These are phyloP conservation scores for Chalciporus pseudorubinellus DNA, from an alignment of 768 basidiomycete genomes.

Conservation along the genomic window DNA sequence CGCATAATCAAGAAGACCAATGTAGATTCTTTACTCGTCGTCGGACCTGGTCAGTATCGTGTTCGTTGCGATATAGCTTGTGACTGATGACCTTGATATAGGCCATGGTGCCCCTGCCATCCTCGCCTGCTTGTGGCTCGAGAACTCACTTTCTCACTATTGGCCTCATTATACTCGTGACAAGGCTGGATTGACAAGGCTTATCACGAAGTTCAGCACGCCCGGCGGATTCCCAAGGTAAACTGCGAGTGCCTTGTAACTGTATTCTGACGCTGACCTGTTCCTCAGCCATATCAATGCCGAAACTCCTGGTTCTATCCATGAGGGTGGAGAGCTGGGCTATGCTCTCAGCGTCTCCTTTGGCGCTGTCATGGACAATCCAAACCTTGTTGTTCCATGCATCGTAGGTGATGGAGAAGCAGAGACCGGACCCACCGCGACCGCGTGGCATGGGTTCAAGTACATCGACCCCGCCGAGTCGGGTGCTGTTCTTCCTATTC, in stretches of 20 bases:
- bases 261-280: background rate
- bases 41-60: conserved; percentile 60
- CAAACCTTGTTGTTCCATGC: conserved; percentile 76
- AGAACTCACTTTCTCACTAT: conserved; percentile 65
- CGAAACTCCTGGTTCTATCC: conserved; percentile 85
- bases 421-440: conserved; percentile 76
- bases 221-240: conserved; percentile 84
- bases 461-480: conserved; percentile 88
- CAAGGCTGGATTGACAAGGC: conserved; percentile 55
- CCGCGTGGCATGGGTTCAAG: conserved; percentile 85
- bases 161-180: conserved; percentile 58
- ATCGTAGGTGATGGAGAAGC: conserved; percentile 90
- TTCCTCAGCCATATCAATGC: conserved; percentile 67
- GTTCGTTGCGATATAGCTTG: background rate
- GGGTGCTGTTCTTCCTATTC: conserved; percentile 91
- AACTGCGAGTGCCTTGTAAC: conserved; percentile 10
- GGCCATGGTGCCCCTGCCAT: conserved; percentile 88
- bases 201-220: conserved; percentile 72
- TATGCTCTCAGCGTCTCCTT: conserved; percentile 86
- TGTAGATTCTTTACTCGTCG: conserved; percentile 69
- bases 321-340: conserved; percentile 90
- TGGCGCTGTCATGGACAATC: conserved; percentile 90
- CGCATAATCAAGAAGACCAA: conserved; percentile 57
- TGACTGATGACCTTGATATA: conserved; percentile 3
- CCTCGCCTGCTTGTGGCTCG: conserved; percentile 83